phyloP scores from a whole-genome alignment of 1,284 basidiomycete genomes.

The Malassezia cuniculi region DNA sequence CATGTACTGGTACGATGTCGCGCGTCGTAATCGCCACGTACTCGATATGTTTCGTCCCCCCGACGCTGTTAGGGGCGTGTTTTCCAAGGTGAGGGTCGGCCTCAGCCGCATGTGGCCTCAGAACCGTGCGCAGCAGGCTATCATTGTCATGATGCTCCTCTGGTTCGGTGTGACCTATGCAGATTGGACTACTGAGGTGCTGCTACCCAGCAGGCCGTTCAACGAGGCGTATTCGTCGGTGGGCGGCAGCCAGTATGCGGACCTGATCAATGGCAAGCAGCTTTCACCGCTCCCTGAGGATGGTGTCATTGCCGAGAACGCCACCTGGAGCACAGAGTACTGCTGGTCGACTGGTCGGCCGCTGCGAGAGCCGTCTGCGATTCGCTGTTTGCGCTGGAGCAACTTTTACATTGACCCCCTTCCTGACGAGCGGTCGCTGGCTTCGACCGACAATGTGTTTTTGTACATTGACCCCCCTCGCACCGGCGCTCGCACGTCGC shows the following conservation, averaged over 20 bases:
- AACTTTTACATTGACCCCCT: conserved; percentile 6
- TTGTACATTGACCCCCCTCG: conserved; percentile 7
- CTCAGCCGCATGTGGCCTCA: conserved; percentile 3
- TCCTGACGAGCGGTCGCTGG: conserved; percentile 1
- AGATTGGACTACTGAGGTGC: conserved; percentile 2
- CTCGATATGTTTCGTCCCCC: conserved; percentile 8
- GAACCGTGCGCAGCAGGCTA: conserved; percentile 13
- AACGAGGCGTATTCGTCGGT: no score
- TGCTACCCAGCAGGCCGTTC: not conserved
- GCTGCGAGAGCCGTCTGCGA: conserved; percentile 7
- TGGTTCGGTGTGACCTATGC: conserved; percentile 10
- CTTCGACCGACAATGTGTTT: conserved; percentile 5
- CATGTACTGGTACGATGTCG: conserved; percentile 1
- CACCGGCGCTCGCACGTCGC: not conserved
- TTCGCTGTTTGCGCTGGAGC: not conserved
- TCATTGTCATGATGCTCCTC: conserved; percentile 7
- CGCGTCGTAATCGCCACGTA: conserved; percentile 6
- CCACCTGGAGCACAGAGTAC: conserved; percentile 2
- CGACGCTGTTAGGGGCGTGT: not conserved
- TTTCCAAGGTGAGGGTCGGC: not conserved
- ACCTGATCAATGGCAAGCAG: not conserved
- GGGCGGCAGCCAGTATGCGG: no score
- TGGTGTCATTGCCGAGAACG: conserved; percentile 2
- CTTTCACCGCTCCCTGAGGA: conserved; percentile 1
- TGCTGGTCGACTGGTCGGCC: conserved; percentile 8